phyloP scores from a whole-genome alignment of 1,284 basidiomycete species.

The Neonothopanus nambi region DNA sequence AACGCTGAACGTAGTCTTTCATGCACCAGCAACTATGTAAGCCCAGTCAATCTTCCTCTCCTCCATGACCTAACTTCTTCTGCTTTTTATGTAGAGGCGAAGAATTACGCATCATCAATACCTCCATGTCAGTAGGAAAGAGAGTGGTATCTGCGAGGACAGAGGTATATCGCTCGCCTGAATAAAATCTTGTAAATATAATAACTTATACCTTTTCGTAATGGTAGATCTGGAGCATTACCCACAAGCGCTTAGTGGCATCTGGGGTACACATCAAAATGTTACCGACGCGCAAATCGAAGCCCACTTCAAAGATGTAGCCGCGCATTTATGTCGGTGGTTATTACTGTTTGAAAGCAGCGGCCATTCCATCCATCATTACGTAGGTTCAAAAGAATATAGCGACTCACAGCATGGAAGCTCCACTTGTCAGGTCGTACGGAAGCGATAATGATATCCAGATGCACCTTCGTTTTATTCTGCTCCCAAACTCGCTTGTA shows the following conservation, averaged over 20 bases:
- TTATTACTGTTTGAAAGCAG: too few species aligned
- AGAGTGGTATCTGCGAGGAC: slow-evolving; percentile 3
- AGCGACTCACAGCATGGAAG: too few species aligned
- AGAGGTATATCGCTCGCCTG: slow-evolving; percentile 8
- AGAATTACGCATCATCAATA: slow-evolving; percentile 11
- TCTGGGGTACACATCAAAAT: slow-evolving; percentile 15
- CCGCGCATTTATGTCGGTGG: background rate
- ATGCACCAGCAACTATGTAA: slow-evolving; percentile 36
- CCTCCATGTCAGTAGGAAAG: slow-evolving; percentile 4
- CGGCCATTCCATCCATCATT: too few species aligned
- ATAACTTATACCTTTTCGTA: background rate
- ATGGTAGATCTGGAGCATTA: slow-evolving; percentile 16
- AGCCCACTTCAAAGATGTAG: background rate
- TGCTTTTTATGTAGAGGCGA: slow-evolving; percentile 11
- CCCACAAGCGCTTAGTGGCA: slow-evolving; percentile 13
- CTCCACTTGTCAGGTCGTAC: too few species aligned
- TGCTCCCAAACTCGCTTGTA: too few species aligned
- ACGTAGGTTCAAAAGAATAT: too few species aligned
- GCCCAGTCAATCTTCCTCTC: background rate
- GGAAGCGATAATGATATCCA: too few species aligned
- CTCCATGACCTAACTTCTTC: background rate
- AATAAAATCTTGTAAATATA: too few species aligned
- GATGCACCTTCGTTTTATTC: too few species aligned
- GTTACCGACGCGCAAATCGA: slow-evolving; percentile 6
- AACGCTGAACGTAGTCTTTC: slow-evolving; percentile 38